Evolutionary conservation across 495 filamentous ascomycete species (phyloP), one percentile per base, ranked within the genome.

Genomic region (Penicillium egyptiacum): DNA sequence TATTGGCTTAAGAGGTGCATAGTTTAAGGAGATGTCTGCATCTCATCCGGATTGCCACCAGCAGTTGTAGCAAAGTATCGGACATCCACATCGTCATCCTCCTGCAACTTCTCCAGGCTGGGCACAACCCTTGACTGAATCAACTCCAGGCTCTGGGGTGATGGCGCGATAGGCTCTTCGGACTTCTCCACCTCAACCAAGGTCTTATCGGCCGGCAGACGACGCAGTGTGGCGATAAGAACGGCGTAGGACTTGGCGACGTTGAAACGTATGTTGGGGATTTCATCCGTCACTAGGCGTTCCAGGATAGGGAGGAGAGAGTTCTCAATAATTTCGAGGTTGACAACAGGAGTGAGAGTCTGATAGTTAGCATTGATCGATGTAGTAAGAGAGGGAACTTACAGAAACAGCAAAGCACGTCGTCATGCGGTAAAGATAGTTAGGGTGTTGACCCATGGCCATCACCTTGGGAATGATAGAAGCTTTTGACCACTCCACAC

Each of bases 221-320:
- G 89, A 72, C 90, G 88, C 67, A 98, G 79, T 25, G 93, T 91
- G 57, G 88, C 85, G 63, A 98, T 92, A 41, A 98, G 77, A 41
- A 93, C 85, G 17, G 85, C 83, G 68, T 97, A 98, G 26, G 95
- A 97, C 76, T 98, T 98, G 53, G 94, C 95, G 50, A 98, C 93
- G 68, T 98, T 98, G 82, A 98, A 98, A 51, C 94, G 91, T 70
- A 98, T 98, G 72, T 98, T 98, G 51, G 94, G 94, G 67, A 98
- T 98, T 26, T 92, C 91, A 68, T 98, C 94, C 16, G 81, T 80
- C 26, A 96, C 88, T 28, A 98, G 86, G 74, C 92, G 87, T 66
- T 96, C 90, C 72, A 98, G 81, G 82, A 98, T 98, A 35, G 95
- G 93, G 10, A 98, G 84, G 64, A 98, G 94, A 19, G 88, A 93